Evolutionary conservation across 306 rosid genomes (phyloP), one percentile per base, ranked within the genome.

Genomic region (Lupinus albus): DNA sequence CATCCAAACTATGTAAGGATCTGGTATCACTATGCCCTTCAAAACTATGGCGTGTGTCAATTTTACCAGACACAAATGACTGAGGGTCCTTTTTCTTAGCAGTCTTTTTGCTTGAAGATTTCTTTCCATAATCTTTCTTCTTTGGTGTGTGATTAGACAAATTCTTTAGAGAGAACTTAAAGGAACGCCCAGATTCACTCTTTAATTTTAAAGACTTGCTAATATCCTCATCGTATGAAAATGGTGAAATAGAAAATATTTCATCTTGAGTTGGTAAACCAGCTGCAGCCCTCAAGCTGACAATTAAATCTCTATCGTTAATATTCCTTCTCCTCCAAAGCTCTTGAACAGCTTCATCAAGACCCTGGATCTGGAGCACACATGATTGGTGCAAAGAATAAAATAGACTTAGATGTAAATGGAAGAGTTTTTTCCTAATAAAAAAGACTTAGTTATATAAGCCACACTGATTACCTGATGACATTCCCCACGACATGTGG

Each of bases 401-500:
- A 64, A 66, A 69, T 48, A 5, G 38, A 33, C 6, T 39, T 9
- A 65, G 53, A 25, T 48, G 68, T 58, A 66, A 28, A 16, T 12
- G 51, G 18, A 32, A 30, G 18, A 42, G 14, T 5, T 68, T 36
- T 11, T 32, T 38, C 12, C 16, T 30, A 8, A 44, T 10, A 52
- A 28, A 30, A 45, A 17, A 15, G 14, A 36, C 20, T 10, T 52
- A 66, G 35, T 33, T 49, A 36, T 10, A 9, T 62, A 49, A 18
- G 32, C 46, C 70, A 48, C 7, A 49, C 35, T 16, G 15, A 78
- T 72, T 78, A 94, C 99, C 99, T 88, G 89, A 66, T 91, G 86
- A 77, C 99, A 86, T 76, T 94, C 99, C 69, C 97, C 99, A 36
- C 99, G 97, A 57, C 99, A 94, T 2, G 99, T 89, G 4, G 99